Evolutionary conservation across 2,329 filamentous ascomycete genomes (phyloP), one percentile per base, ranked within the genome.

Genomic region (Arthrobotrys sphaeroides): DNA sequence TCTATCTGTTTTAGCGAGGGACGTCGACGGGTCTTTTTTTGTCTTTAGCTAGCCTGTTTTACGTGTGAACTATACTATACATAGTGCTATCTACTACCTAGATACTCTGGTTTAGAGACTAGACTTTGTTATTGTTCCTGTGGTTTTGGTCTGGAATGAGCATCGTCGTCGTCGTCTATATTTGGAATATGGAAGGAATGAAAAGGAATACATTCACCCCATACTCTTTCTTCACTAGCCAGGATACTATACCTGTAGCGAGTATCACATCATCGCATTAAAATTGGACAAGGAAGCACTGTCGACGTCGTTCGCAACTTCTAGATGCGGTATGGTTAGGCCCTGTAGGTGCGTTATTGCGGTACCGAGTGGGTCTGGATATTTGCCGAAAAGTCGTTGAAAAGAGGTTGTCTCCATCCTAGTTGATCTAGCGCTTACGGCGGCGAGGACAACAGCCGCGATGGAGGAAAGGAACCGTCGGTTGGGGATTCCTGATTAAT

Each of bases 101-200:
- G 65, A 53, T 53, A 31, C 65, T 68, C 53, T 61, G 20, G n/a
- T 13, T 69, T 61, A 61, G 65, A 69, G 65, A 53, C 65, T 61
- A 69, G 53, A 61, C 43, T 47, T 18, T 26, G 6, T 6, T 26
- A 13, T 40, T 53, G 42, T 60, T 68, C 6, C n/a, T 18, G 26
- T 18, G 26, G n/a, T 33, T 53, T 26, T 18, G 0, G 6, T 49
- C 28, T 49, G 28, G 45, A 26, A 28, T 49, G n/a, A 49, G 45
- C 45, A 24, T 26, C 20, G 16, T 13, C 18, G 26, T 28, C 16
- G 20, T 20, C 13, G 43, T n/a, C 6, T 33, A n/a, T n/a, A 22
- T 16, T 53, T n/a, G 26, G 47, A 22, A 53, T 18, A 33, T 40
- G 22, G 45, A 40, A 40, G n/a, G 12, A 40, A n/a, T 28, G 12